Evolutionary conservation across 1,139 yeast genomes (phyloP), one percentile per base, ranked within the genome.

Genomic region (Taiozyma sp.): DNA sequence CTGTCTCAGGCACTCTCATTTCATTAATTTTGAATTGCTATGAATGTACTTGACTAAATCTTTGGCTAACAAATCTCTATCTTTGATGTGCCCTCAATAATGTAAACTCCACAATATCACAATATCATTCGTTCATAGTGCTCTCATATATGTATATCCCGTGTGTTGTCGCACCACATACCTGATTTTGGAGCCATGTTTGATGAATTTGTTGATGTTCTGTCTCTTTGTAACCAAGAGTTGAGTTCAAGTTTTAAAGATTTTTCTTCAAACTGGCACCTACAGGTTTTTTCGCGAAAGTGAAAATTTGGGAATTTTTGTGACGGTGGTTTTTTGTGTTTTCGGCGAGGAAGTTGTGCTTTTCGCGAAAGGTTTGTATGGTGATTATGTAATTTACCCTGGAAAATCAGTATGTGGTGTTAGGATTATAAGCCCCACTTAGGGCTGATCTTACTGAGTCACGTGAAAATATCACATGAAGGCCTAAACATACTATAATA

Each of bases 141-240:
- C 41, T 38, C 22, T 38, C 22, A 16, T 38, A 38, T 38, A 22
- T 13, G 41, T 38, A 13, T 12, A 24, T 22, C 24, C 24, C 41
- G 9, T 9, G 22, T 38, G 14, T 38, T 38, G 24, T 38, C 5
- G 41, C 41, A 38, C 41, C 51, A 70, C 75, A 60, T 70, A 71
- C 75, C 75, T 59, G 75, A 63, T 68, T 69, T 71, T 62, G 71
- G 66, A 66, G 75, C 75, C 75, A 72, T 71, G 66, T 67, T 62
- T 58, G 57, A 55, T 62, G 53, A 57, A 52, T 56, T 43, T 51
- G 43, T 40, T 40, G 43, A 40, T 13, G 43, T 23, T 12, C 23
- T 40, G 24, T 38, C 41, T 19, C 41, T 38, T 5, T 36, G 12
- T 16, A 38, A 38, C 24, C 41, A 38, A 19, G 19, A 22, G 22